A percentile compares a stretch with the other conserved stretches of the same genome.
phyloP scores from a whole-genome alignment of 345 rosid genomes.

The Lumnitzera littorea region DNA sequence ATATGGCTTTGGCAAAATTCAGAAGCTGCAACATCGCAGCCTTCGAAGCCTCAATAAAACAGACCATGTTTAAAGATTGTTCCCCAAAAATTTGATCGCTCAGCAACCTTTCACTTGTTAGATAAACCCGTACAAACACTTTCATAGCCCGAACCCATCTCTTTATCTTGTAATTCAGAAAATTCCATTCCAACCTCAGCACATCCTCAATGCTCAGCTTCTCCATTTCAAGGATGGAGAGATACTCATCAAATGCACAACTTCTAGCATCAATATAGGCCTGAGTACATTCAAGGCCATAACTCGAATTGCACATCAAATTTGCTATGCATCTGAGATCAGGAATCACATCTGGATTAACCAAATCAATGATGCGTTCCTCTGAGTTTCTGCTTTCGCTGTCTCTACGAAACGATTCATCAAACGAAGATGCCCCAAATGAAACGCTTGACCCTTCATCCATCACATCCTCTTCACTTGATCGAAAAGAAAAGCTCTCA shows the following conservation, averaged over 20 bases:
- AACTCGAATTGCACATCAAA: conserved; percentile 58
- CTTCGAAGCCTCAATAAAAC: conserved; percentile 74
- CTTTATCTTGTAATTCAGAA: conserved; percentile 69
- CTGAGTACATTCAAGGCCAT: conserved; percentile 71
- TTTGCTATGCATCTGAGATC: conserved; percentile 66
- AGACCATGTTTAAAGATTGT: conserved; percentile 23
- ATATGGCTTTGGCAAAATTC: conserved; percentile 79
- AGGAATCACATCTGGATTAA: conserved; percentile 48
- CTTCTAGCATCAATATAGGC: conserved; percentile 52
- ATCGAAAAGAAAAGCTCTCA: conserved; percentile 56
- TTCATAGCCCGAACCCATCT: conserved; percentile 75
- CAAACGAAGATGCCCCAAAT: conserved; percentile 55
- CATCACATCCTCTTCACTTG: conserved; percentile 48
- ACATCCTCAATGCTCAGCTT: conserved; percentile 83
- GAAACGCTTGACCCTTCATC: conserved; percentile 51
- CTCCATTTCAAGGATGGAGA: conserved; percentile 65
- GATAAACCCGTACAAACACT: conserved; percentile 58
- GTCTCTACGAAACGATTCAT: conserved; percentile 43
- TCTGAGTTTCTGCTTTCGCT: conserved; percentile 46
- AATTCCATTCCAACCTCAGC: conserved; percentile 71
- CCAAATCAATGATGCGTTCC: conserved; percentile 58
- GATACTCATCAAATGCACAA: conserved; percentile 76
- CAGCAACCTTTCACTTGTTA: conserved; percentile 67
- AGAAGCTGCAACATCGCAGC: conserved; percentile 66
- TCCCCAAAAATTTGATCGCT: conserved; percentile 58